Conservation (phyloP, 345 rosid species). For the Odontarrhena argentea region DNA sequence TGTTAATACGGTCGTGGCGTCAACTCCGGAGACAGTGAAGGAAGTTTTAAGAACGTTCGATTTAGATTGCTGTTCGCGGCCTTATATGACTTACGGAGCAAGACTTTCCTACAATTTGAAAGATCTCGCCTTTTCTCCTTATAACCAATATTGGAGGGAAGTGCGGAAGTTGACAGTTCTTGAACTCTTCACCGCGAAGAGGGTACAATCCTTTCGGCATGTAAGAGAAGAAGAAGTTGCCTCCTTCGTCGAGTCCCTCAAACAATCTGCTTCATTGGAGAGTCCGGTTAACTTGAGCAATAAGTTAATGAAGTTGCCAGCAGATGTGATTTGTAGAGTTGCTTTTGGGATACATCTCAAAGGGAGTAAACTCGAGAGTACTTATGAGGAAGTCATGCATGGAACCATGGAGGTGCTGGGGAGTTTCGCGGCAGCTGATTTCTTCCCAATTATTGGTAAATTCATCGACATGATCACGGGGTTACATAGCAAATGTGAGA, state of each 20-base stretch:
- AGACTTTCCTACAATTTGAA: no score
- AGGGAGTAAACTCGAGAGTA: neutral
- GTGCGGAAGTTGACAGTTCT: no score
- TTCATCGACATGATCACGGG: conserved; percentile 44
- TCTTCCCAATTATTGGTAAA: conserved; percentile 42
- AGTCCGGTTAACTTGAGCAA: conserved; percentile 30
- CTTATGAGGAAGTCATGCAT: conserved; percentile 15
- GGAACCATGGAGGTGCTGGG: conserved; percentile 30
- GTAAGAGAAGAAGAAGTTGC: no score
- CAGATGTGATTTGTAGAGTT: conserved; percentile 34
- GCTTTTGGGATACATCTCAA: conserved; percentile 38
- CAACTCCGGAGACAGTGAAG: no score
- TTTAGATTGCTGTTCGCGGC: no score
- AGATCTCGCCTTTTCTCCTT: no score
- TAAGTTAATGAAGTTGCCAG: conserved; percentile 30
- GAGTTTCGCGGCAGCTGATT: conserved; percentile 41
- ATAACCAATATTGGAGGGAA: no score
- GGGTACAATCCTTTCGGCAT: no score
- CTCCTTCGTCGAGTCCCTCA: conserved; percentile 15
- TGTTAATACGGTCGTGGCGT: no score
- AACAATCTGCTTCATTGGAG: conserved; percentile 27
- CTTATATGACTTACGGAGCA: no score
- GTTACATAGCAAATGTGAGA: conserved; percentile 36
- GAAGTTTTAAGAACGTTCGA: no score
- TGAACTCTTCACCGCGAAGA: no score